Evolutionary conservation across 2,329 filamentous ascomycete genomes (phyloP).

Genomic region (Aspergillus eucalypticola): DNA sequence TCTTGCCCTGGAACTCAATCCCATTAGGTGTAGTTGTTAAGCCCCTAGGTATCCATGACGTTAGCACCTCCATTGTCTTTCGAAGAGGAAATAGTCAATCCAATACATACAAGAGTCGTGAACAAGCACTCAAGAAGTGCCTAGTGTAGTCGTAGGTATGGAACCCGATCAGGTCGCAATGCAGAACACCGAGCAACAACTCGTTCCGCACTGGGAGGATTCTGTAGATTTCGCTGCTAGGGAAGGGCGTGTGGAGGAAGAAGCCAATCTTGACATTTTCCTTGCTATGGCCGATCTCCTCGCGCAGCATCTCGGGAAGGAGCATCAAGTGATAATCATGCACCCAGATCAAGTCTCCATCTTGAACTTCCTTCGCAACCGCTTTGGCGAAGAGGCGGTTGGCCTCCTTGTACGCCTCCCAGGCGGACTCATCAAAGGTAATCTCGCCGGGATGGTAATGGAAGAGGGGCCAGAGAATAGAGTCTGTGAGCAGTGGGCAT

Average conservation of each 20-base stretch:
- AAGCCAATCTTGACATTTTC: conserved; percentile 98
- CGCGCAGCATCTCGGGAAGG: conserved; percentile 88
- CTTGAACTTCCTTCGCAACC: conserved; percentile 81
- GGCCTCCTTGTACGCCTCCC: conserved; percentile 87
- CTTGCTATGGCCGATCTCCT: conserved; percentile 76
- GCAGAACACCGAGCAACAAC: conserved; percentile 80
- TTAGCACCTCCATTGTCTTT: conserved; percentile 17
- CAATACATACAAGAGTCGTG: conserved; percentile 75
- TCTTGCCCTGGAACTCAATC: conserved; percentile 84
- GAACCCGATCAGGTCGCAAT: conserved; percentile 95
- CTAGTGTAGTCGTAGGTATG: conserved; percentile 99
- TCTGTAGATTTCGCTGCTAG: conserved; percentile 93
- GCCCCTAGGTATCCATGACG: conserved; percentile 33
- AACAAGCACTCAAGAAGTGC: conserved; percentile 94
- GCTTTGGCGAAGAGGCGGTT: conserved; percentile 90
- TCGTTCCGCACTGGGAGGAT: conserved; percentile 91
- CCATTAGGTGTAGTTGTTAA: conserved; percentile 81
- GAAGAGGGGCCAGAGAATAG: conserved; percentile 97
- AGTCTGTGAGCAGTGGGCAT: conserved; percentile 59
- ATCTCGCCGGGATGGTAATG: conserved; percentile 99
- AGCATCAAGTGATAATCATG: conserved; percentile 99
- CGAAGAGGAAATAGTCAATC: neutral
- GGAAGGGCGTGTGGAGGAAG: conserved; percentile 96
- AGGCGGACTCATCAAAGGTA: conserved; percentile 92
- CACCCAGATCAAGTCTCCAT: conserved; percentile 95